These are phyloP conservation scores for Fraxinus platypoda DNA, from an alignment of 305 asterid genomes.

Conservation along the genomic window DNA sequence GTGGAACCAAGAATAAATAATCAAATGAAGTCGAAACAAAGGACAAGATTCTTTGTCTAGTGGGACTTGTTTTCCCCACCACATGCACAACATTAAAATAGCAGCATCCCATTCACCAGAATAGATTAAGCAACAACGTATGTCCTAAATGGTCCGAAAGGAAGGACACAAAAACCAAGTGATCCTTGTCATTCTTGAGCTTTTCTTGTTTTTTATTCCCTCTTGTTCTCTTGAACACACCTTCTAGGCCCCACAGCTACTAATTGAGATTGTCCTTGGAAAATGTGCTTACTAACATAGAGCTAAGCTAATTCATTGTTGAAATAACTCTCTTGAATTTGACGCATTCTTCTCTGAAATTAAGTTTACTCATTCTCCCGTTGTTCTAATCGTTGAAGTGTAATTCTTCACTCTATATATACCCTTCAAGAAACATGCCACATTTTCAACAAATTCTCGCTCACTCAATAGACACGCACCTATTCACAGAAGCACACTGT, in stretches of 20 bases:
- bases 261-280: not conserved
- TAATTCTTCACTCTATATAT: conserved; percentile 22
- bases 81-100: not conserved
- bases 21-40: not conserved
- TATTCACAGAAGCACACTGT: not conserved
- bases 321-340: not conserved
- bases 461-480: not conserved
- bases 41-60: not conserved
- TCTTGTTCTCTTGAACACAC: not conserved
- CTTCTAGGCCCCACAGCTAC: not conserved
- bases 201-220: not conserved
- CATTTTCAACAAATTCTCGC: not conserved
- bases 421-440: conserved; percentile 15
- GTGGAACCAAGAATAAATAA: not conserved
- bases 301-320: conserved; percentile 1
- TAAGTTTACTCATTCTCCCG: conserved; percentile 15
- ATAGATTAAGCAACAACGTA: not conserved
- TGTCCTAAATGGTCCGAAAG: not conserved
- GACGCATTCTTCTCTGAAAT: conserved; percentile 8
- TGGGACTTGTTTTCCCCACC: not conserved
- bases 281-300: not conserved
- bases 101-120: not conserved
- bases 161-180: not conserved
- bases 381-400: conserved; percentile 14
- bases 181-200: conserved; percentile 14